A percentile compares a stretch with the other conserved stretches of the same genome.
Conservation (phyloP, 805 yeast species). For the Wickerhamomyces canadensis region DNA sequence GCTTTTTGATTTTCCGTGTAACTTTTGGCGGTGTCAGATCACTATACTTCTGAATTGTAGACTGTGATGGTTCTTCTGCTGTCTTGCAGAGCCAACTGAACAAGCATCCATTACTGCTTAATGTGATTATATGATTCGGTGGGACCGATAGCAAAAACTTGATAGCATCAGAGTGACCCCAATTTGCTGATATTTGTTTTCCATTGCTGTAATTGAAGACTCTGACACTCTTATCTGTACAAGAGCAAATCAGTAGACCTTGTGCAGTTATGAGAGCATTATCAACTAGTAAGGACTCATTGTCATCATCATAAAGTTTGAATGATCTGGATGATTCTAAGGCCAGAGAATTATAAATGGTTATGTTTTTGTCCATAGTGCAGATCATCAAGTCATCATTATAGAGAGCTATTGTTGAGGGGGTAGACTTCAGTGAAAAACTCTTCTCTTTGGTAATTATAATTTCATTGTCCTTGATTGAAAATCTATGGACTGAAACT, state of each 20-base stretch:
- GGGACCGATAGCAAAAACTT: slow-evolving; percentile 31
- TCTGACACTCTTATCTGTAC: slow-evolving; percentile 55
- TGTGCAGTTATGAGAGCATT: slow-evolving; percentile 30
- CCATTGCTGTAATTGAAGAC: slow-evolving; percentile 41
- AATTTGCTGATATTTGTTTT: slow-evolving; percentile 40
- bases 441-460: slow-evolving; percentile 35
- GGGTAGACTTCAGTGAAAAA: slow-evolving; percentile 46
- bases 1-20: slow-evolving; percentile 20
- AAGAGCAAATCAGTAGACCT: slow-evolving; percentile 34
- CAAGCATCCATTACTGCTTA: slow-evolving; percentile 50
- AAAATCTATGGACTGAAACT: slow-evolving; percentile 43
- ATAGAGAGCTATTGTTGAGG: slow-evolving; percentile 34
- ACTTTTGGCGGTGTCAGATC: slow-evolving; percentile 22
- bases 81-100: slow-evolving; percentile 37
- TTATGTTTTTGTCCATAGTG: slow-evolving; percentile 44
- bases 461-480: slow-evolving; percentile 18
- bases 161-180: slow-evolving; percentile 57
- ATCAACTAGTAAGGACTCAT: slow-evolving; percentile 41
- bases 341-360: slow-evolving; percentile 31
- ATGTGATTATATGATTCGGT: slow-evolving; percentile 31
- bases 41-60: slow-evolving; percentile 13
- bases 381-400: slow-evolving; percentile 41
- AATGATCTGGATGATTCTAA: slow-evolving; percentile 32
- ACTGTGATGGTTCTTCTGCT: not conserved
- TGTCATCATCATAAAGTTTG: slow-evolving; percentile 37